phyloP scores from a whole-genome alignment of 164 flowering plant genomes.

The Brasenia schreberi region DNA sequence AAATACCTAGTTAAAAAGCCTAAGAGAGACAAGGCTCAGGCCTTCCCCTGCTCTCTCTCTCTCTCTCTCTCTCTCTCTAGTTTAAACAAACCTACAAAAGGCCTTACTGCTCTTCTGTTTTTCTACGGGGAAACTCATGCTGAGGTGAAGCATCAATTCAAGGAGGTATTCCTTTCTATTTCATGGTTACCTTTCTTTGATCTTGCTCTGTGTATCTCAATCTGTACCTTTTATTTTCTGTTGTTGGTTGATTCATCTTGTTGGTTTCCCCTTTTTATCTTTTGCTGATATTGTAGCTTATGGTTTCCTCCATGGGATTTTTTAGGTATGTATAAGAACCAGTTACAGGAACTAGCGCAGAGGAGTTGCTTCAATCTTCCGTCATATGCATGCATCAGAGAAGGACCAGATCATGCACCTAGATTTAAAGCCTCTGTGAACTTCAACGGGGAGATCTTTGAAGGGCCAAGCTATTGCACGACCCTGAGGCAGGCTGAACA shows the following conservation, averaged over 20 bases:
- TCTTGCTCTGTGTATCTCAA: neutral
- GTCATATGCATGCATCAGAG: slow-evolving; percentile 52
- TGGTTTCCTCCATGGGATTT: neutral
- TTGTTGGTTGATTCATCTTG: neutral
- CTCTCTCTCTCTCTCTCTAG: neutral
- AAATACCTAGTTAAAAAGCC: neutral
- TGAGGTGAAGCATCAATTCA: neutral
- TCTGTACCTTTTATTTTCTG: neutral
- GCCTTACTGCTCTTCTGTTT: neutral
- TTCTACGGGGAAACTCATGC: neutral
- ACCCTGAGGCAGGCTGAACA: slow-evolving; percentile 83
- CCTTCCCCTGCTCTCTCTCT: neutral
- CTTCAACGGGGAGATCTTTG: slow-evolving; percentile 77
- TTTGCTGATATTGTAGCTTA: neutral
- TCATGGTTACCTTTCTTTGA: neutral
- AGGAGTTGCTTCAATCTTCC: slow-evolving; percentile 84
- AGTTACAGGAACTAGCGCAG: slow-evolving; percentile 84
- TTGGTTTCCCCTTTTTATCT: neutral
- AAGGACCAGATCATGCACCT: slow-evolving; percentile 92
- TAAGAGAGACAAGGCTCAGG: slow-evolving; percentile 2
- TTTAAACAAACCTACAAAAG: neutral
- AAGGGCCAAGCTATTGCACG: slow-evolving; percentile 51
- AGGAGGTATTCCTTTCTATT: neutral
- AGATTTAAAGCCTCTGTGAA: slow-evolving; percentile 73
- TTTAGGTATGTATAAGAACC: slow-evolving; percentile 71